phyloP scores from a whole-genome alignment of 495 filamentous ascomycete species.

The Baudoinia panamericana region DNA sequence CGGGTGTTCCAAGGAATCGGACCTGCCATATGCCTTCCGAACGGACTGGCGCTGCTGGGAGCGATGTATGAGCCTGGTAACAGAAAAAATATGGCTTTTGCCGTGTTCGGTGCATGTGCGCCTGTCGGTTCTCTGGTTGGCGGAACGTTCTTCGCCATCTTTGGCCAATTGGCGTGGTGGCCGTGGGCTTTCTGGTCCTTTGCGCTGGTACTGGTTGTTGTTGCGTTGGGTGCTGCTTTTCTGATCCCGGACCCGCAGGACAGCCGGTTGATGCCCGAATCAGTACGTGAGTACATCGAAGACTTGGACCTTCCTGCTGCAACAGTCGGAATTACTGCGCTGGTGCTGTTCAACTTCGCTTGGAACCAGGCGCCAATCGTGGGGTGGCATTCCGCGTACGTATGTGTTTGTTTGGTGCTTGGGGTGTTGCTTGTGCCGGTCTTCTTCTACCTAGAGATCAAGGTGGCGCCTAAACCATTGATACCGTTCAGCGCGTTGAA shows the following conservation, averaged over 20 bases:
- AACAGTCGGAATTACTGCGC: conserved; percentile 38
- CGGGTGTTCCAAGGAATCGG: conserved; percentile 30
- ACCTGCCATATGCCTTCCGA: conserved; percentile 27
- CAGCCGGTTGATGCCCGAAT: conserved; percentile 8
- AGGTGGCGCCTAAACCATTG: conserved; percentile 35
- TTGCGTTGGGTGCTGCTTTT: conserved; percentile 32
- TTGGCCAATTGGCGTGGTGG: conserved; percentile 48
- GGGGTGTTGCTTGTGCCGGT: conserved; percentile 37
- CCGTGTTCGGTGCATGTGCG: conserved; percentile 40
- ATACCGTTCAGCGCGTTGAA: conserved; percentile 41
- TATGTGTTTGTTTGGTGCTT: conserved; percentile 42
- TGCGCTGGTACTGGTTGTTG: conserved; percentile 33
- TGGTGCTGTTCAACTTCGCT: conserved; percentile 42
- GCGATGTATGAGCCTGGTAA: conserved; percentile 39
- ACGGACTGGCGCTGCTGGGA: conserved; percentile 33
- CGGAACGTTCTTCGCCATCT: conserved; percentile 41
- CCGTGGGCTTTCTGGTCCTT: conserved; percentile 53
- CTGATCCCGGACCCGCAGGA: conserved; percentile 35
- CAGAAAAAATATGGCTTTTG: conserved; percentile 51
- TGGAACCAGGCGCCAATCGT: conserved; percentile 45
- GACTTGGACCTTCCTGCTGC: conserved; percentile 41
- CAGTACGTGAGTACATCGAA: conserved; percentile 12
- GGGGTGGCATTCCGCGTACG: conserved; percentile 44
- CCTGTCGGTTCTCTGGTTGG: conserved; percentile 46
- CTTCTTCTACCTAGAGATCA: conserved; percentile 41